Evolutionary conservation across 1,284 basidiomycete genomes (phyloP).

Genomic region (Tranzscheliella williamsii): DNA sequence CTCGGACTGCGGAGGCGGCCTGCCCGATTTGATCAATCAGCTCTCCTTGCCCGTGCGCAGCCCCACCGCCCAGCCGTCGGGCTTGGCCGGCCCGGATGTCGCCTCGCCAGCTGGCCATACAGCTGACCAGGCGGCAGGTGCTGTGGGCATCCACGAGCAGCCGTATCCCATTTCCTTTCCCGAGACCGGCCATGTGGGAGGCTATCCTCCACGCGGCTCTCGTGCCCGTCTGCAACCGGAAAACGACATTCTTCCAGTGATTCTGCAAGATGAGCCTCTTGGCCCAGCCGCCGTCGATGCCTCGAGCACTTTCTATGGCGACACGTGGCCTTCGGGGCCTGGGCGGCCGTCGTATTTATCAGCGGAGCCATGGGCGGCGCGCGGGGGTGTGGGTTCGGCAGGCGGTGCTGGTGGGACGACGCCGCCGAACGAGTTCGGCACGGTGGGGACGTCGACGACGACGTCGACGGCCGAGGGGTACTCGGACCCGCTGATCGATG

Average conservation of each 20-base stretch:
- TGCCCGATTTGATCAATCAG: slow-evolving; percentile 40
- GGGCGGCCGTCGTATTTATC: slow-evolving; percentile 2
- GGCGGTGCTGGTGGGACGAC: slow-evolving; percentile 20
- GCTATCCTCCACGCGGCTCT: slow-evolving; percentile 20
- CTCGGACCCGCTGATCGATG: slow-evolving; percentile 42
- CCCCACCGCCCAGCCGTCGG: not conserved
- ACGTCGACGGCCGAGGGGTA: slow-evolving; percentile 1
- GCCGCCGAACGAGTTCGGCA: slow-evolving; percentile 22
- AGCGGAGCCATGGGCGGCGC: slow-evolving; percentile 23
- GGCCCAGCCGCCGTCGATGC: too few species aligned
- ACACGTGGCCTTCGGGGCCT: not conserved
- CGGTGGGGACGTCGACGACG: slow-evolving; percentile 19
- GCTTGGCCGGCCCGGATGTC: not conserved
- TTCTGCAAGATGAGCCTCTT: too few species aligned
- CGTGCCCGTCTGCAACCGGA: slow-evolving; percentile 18
- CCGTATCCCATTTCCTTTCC: slow-evolving; percentile 36
- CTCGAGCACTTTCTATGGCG: too few species aligned
- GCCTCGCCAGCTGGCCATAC: not conserved
- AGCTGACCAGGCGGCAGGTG: not conserved
- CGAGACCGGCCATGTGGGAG: slow-evolving; percentile 28
- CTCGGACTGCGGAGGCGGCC: slow-evolving; percentile 39
- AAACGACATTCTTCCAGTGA: slow-evolving; percentile 12
- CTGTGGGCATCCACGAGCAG: slow-evolving; percentile 1
- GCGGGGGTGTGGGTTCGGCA: slow-evolving; percentile 26
- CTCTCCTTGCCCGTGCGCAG: slow-evolving; percentile 13